Base-by-base conservation (phyloP, 1,284 basidiomycete genomes). In the Mycena citricolor region DNA sequence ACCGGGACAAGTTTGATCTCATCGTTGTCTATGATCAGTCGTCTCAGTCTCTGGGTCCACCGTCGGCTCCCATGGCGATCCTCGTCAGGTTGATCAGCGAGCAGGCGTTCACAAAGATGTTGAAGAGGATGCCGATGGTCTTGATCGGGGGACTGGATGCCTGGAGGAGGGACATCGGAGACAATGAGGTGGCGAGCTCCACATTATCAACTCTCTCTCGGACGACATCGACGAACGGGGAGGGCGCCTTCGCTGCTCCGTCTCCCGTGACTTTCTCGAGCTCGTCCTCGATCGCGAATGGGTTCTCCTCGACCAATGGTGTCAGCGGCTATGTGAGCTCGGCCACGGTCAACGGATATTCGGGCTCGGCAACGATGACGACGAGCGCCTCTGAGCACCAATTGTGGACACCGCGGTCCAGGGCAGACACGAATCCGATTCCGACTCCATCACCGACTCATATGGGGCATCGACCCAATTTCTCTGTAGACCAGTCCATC, bases 1-100 rank as follows among this genome's bases (percentile, higher is more conserved):
- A 87, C 45, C 85, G 95, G 21, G 79, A 92, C 59, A 84, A 85
- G 56, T 97, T 90, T 63, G 94, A 98, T 55, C 66, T 97, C 12
- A 81, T 98, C n/a, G 89, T 89, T 8, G 69, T 98, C 2, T 94
- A 93, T 63, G 94, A 99, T 63, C 66, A 79, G 32, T 67, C 73
- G 5, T 93, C 91, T 2, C 73, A 73, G 21, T 65, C 67, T 2
- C 78, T 88, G 54, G 77, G 74, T 5, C 58, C 65, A 10, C 57
- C 63, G 12, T 64, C 69, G 3, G 72, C 76, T 0, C 76, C 86
- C 0, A 64, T 88, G n/a, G 72, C 76, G 2, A 62, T 71, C 10
- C 73, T 94, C 24, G 72, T 82, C 45, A 69, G 75, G 12, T 76
- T 84, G 4, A 88, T 95, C 31, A 84, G 79, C 62, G 86, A 87